Evolutionary conservation across 768 basidiomycete genomes (phyloP), one percentile per base, ranked within the genome.

Genomic region (Psilocybe azurescens): DNA sequence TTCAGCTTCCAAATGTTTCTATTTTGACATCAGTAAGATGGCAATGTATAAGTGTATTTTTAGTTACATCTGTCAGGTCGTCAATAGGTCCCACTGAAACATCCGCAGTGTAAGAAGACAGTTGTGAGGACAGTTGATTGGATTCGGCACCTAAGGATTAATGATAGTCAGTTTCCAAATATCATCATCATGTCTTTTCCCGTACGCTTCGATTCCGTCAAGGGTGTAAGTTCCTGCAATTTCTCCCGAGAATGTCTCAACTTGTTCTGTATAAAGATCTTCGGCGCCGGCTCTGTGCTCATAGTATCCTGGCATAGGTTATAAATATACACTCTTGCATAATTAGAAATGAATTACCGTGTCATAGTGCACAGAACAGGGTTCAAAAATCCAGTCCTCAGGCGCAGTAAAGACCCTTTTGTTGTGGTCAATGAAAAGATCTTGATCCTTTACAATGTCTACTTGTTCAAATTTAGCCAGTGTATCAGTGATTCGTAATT

Each of bases 191-290:
- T 46, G 53, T 46, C 44, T 48, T 44, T 38, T 29, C 38, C 73
- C 86, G 65, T 73, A 92, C 92, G 81, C 72, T 91, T 91, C 6
- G 81, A 66, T n/a, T 81, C 74, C 5, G 91, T 77, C 13, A 88
- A 66, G 4, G 86, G 80, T n/a, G 67, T 73, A 7, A 91, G 71
- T 65, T 94, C 92, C 55, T 77, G 69, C n/a, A 91, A 70, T 75
- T 90, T 93, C 36, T 73, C 77, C 58, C 85, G 81, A 59, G 83
- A 85, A 59, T 80, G 82, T 54, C 76, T 75, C 28, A 94, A 81
- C 64, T 88, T 90, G 72, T 95, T 95, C 76, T 95, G 93, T 20
- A 95, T 77, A 70, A 91, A 86, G 2, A 92, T 80, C 73, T 91
- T 94, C 0, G 93, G 88, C 7, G 83, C 84, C 20, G 84, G 76